Conservation (phyloP, 768 basidiomycete genomes). For the Multifurca ochricompacta region DNA sequence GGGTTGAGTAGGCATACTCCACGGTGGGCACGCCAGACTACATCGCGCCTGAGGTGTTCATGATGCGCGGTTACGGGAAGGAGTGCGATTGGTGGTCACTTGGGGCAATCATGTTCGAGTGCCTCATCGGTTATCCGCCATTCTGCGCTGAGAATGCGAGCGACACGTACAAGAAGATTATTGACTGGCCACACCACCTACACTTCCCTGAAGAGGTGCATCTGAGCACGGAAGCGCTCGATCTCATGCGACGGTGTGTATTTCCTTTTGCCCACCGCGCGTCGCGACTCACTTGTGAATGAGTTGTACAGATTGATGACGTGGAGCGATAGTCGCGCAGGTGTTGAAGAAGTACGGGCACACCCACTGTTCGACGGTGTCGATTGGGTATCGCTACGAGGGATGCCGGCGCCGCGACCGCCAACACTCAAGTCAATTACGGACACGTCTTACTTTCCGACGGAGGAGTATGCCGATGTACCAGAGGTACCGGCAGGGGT, state of each 20-base stretch:
- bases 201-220: conserved; percentile 95
- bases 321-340: conserved; percentile 69
- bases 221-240: conserved; percentile 84
- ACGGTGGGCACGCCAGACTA: conserved; percentile 97
- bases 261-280: background rate
- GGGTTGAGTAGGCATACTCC: conserved; percentile 82
- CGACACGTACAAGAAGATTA: conserved; percentile 97
- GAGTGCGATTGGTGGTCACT: conserved; percentile 99
- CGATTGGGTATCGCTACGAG: conserved; percentile 81
- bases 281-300: background rate
- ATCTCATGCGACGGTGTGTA: conserved; percentile 74
- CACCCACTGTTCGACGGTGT: conserved; percentile 95
- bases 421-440: conserved; percentile 88
- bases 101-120: conserved; percentile 99
- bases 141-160: conserved; percentile 96
- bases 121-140: conserved; percentile 92
- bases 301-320: conserved; percentile 59
- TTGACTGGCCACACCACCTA: conserved; percentile 86
- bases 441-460: conserved; percentile 96
- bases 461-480: conserved; percentile 82
- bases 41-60: conserved; percentile 95
- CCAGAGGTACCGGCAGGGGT: conserved; percentile 39
- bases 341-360: conserved; percentile 77
- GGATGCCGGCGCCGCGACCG: conserved; percentile 90
- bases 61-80: conserved; percentile 92